Evolutionary conservation across 148 eudicot genomes (phyloP).

Genomic region (Arctostaphylos glauca): DNA sequence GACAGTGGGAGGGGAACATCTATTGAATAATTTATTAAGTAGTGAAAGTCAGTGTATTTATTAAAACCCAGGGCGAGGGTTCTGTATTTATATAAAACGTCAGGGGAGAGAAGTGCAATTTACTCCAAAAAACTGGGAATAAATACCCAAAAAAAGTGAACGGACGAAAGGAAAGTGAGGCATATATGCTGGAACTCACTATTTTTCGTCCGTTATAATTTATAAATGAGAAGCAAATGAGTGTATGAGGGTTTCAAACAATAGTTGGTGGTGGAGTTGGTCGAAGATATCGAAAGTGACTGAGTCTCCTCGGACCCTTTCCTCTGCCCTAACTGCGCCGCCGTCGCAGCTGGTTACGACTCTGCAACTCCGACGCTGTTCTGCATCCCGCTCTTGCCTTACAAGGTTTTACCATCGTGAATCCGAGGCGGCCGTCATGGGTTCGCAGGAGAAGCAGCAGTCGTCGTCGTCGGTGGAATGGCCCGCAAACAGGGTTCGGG

Average conservation of each 20-base stretch:
- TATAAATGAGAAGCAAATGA: not conserved
- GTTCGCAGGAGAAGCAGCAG: constrained; percentile 12
- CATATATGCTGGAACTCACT: not conserved
- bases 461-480: constrained; percentile 36
- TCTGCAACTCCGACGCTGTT: not conserved
- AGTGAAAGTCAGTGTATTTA: too few relatives aligned
- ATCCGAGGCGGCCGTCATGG: constrained; percentile 24
- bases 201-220: not conserved
- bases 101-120: too few relatives aligned
- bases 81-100: too few relatives aligned
- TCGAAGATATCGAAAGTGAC: not conserved
- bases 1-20: too few relatives aligned
- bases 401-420: not conserved
- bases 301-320: not conserved
- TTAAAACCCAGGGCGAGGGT: too few relatives aligned
- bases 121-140: too few relatives aligned
- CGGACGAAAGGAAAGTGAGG: too few relatives aligned
- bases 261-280: not conserved
- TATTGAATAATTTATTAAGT: too few relatives aligned
- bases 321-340: not conserved
- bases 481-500: constrained; percentile 72
- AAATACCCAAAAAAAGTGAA: too few relatives aligned
- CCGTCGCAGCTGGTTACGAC: not conserved
- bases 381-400: not conserved
- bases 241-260: not conserved